A percentile compares a stretch with the other conserved stretches of the same genome.
Evolutionary conservation across 805 yeast genomes (phyloP).

Genomic region (Wilhelminamyces savonicus): DNA sequence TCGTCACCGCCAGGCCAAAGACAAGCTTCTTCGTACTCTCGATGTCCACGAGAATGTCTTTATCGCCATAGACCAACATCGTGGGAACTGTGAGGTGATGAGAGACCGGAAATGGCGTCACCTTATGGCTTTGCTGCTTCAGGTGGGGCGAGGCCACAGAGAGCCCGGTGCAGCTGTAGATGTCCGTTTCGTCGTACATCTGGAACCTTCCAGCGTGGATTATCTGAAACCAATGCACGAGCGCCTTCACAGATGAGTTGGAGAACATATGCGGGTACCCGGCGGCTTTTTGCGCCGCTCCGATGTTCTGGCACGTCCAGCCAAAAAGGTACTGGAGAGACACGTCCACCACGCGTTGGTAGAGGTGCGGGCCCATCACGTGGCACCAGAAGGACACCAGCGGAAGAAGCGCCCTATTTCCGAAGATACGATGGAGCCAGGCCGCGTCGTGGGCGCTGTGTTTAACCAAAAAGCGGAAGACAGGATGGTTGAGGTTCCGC

Average conservation of each 20-base stretch:
- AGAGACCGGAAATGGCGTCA: constrained; percentile 23
- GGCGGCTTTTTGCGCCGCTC: constrained; percentile 13
- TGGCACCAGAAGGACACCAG: constrained; percentile 25
- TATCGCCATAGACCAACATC: constrained; percentile 22
- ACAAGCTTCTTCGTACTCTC: constrained; percentile 16
- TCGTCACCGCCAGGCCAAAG: constrained; percentile 16
- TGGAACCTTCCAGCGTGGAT: constrained; percentile 22
- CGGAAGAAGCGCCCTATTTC: constrained; percentile 21
- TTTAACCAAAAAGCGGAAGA: constrained; percentile 17
- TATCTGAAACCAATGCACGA: constrained; percentile 28
- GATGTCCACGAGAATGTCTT: constrained; percentile 23
- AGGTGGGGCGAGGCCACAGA: constrained; percentile 10
- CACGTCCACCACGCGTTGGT: constrained; percentile 17
- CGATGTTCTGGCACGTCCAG: constrained; percentile 20
- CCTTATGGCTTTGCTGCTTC: constrained; percentile 11
- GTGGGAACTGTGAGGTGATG: constrained; percentile 23
- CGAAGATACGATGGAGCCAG: constrained; percentile 20
- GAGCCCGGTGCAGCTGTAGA: constrained; percentile 16
- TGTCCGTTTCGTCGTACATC: constrained; percentile 25
- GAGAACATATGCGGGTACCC: constrained; percentile 28
- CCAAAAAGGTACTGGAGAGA: constrained; percentile 21
- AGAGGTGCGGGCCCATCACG: constrained; percentile 13
- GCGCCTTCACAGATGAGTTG: constrained; percentile 20
- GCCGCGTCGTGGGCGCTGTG: constrained; percentile 19
- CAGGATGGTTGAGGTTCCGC: constrained; percentile 15